These are phyloP conservation scores for Pythium insidiosum DNA, from an alignment of 352 stramenopile genomes.

Conservation along the genomic window DNA sequence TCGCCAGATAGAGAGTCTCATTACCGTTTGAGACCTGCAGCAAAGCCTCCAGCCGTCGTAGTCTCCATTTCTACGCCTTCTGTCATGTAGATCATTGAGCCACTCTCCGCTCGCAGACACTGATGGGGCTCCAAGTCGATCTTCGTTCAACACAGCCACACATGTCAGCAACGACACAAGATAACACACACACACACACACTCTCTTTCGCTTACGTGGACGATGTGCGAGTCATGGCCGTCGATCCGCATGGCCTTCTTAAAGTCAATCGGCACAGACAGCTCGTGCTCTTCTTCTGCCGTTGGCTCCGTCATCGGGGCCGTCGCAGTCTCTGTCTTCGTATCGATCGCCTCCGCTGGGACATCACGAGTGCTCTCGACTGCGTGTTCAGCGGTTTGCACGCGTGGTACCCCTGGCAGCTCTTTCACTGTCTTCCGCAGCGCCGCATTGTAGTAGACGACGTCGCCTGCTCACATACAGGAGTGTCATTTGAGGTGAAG, in stretches of 20 bases:
- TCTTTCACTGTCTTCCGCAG: constrained; percentile 53
- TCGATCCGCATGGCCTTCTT: constrained; percentile 67
- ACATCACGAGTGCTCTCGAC: constrained; percentile 2
- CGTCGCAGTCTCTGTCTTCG: constrained; percentile 2
- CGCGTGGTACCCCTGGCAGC: constrained; percentile 25
- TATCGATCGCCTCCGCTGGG: background rate
- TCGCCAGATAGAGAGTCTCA: too few species aligned
- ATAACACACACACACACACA: too few species aligned
- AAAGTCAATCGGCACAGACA: constrained; percentile 80
- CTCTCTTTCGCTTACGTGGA: too few species aligned
- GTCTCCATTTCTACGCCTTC: constrained; percentile 89
- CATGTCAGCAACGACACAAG: too few species aligned
- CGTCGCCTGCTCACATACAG: constrained; percentile 21
- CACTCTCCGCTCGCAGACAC: constrained; percentile 88
- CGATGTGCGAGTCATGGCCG: constrained; percentile 80
- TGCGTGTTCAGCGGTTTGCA: too few species aligned
- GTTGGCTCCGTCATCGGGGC: background rate
- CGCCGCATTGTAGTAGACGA: constrained; percentile 59
- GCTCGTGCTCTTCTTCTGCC: constrained; percentile 29
- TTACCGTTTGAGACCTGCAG: constrained; percentile 77
- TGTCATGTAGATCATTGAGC: constrained; percentile 95
- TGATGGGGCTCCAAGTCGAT: constrained; percentile 88
- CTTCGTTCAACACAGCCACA: too few species aligned
- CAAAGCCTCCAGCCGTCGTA: constrained; percentile 85
- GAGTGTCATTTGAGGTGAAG: background rate